Base-by-base conservation (phyloP, 108 stramenopile genomes). In the Stephanodiscus minutulus region DNA sequence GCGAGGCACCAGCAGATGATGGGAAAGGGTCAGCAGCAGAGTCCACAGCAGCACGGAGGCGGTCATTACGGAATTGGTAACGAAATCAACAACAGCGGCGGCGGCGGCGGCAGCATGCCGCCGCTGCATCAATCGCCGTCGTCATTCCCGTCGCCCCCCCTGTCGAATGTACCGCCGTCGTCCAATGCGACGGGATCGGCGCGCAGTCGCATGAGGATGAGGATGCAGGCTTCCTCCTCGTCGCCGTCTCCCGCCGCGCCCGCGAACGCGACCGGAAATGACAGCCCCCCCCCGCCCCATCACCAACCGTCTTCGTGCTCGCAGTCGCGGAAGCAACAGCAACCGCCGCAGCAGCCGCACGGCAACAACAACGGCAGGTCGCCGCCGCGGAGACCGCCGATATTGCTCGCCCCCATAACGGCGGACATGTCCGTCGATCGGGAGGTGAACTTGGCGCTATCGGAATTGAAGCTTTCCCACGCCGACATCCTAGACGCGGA, bases 381-480 rank as follows among this genome's bases (percentile, higher is more conserved):
- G 15, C 39, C 55, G 22, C 39, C 53, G 44, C 33, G 54, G 11
- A 25, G 27, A 55, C n/a, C n/a, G n/a, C 22, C 24, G 5, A 55
- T 39, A 8, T 11, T 39, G 39, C 39, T 39, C 0, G 11, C 39
- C 3, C 39, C 39, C 24, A 24, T 25, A 28, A 55, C n/a, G n/a
- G n/a, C 24, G 50, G 28, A 56, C 35, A 13, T 37, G 18, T 58
- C 57, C 57, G 76, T 94, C 9, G 86, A 94, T 47, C 63, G 79
- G 24, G 88, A 91, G 66, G 88, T 94, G 13, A 84, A 82, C 66
- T 65, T 81, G 12, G 90, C 92, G 46, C 76, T 94, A 76, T 69
- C 82, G 50, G 90, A 87, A 24, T 67, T 94, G 47, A 84, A 82
- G 29, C 72, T 81, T 28, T 57, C 72, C 29, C 62, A 77, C 61